phyloP scores from a whole-genome alignment of 768 basidiomycete genomes.

The button mushroom (Agaricus bisporus) region DNA sequence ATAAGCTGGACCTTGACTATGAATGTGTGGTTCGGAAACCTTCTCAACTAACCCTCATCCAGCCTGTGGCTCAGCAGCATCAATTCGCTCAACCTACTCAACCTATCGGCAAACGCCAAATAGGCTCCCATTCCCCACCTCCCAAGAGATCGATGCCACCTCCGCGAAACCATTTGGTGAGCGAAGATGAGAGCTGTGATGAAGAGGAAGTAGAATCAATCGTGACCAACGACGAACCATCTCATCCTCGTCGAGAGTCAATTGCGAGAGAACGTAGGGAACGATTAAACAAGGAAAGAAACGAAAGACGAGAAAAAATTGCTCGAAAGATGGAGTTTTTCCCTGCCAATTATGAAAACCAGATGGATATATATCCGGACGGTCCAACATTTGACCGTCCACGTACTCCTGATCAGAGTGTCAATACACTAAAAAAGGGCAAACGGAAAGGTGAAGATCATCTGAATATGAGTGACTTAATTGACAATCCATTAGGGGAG shows the following conservation, averaged over 20 bases:
- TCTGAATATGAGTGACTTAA: neutral
- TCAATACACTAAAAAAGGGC: slow-evolving; percentile 20
- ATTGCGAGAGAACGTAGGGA: slow-evolving; percentile 23
- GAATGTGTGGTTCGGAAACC: slow-evolving; percentile 50
- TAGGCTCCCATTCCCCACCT: slow-evolving; percentile 1
- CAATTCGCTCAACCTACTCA: neutral
- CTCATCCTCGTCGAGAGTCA: neutral
- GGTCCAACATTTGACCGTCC: slow-evolving; percentile 14
- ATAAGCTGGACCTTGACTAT: slow-evolving; percentile 75
- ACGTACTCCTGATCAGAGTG: slow-evolving; percentile 14
- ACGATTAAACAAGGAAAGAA: slow-evolving; percentile 26
- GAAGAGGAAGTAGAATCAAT: slow-evolving; percentile 47
- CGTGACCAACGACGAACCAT: slow-evolving; percentile 33
- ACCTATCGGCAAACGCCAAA: slow-evolving; percentile 9
- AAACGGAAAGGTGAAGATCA: slow-evolving; percentile 45
- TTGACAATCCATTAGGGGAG: neutral
- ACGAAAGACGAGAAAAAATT: slow-evolving; percentile 24
- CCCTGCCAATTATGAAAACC: neutral
- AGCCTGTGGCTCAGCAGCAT: slow-evolving; percentile 15
- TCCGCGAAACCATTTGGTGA: neutral
- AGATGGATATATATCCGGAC: neutral
- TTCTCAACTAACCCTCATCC: slow-evolving; percentile 32
- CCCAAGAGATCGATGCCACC: slow-evolving; percentile 6
- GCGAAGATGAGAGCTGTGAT: slow-evolving; percentile 19
- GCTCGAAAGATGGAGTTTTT: neutral